These are phyloP conservation scores for Arbutus unedo DNA, from an alignment of 148 eudicot species.

Conservation along the genomic window DNA sequence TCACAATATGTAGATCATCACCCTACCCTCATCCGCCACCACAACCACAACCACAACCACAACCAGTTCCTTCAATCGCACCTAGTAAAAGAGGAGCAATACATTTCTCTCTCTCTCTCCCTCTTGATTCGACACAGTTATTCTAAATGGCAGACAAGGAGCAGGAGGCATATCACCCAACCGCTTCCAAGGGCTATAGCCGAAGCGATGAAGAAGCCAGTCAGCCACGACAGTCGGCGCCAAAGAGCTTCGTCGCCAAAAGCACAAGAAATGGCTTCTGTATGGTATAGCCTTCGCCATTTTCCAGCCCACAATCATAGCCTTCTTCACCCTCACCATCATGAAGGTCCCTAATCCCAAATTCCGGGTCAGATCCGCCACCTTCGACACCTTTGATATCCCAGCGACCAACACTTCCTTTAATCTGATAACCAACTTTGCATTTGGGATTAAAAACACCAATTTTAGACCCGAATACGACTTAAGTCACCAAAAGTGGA, in stretches of 20 bases:
- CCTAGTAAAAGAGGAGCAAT: too few relatives aligned
- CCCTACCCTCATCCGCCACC: too few relatives aligned
- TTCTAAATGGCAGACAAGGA: not conserved
- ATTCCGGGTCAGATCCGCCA: too few relatives aligned
- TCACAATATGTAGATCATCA: too few relatives aligned
- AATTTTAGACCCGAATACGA: conserved; percentile 5
- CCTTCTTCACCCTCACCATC: conserved; percentile 2
- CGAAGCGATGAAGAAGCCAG: not conserved
- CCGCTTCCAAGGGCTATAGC: not conserved
- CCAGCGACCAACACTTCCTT: too few relatives aligned
- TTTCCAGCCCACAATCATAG: conserved; percentile 8
- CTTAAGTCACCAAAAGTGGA: too few relatives aligned
- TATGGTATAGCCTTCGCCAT: not conserved
- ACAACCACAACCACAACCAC: too few relatives aligned
- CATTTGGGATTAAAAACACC: conserved; percentile 19
- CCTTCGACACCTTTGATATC: too few relatives aligned
- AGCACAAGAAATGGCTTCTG: conserved; percentile 2
- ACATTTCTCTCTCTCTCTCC: too few relatives aligned
- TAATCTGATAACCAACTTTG: too few relatives aligned
- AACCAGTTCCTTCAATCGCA: too few relatives aligned
- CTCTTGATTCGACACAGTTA: not conserved
- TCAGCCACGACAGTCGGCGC: not conserved
- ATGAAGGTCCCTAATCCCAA: too few relatives aligned
- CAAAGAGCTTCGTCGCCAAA: conserved; percentile 14
- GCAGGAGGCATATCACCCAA: not conserved